Percentiles rank a stretch among this genome's conserved stretches.
Evolutionary conservation across 768 basidiomycete species (phyloP).

Genomic region (Lactifluus rugatus): DNA sequence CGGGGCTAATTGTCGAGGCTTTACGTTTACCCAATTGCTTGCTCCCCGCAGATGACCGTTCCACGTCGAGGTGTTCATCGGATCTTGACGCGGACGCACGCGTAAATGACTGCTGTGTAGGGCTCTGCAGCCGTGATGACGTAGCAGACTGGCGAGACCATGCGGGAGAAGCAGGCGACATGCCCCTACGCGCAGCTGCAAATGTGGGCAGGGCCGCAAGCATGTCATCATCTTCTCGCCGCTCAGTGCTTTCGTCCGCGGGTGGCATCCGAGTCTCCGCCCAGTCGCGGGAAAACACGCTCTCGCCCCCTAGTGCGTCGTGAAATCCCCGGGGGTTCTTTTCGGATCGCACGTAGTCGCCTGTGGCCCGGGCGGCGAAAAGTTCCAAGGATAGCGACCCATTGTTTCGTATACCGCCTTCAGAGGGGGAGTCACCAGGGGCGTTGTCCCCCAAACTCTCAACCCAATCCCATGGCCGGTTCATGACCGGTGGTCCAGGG

Average conservation of each 20-base stretch:
- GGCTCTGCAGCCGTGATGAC: constrained; percentile 36
- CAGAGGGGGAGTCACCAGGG: constrained; percentile 31
- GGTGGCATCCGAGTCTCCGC: constrained; percentile 52
- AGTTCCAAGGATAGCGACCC: constrained; percentile 63
- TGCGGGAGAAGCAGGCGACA: constrained; percentile 43
- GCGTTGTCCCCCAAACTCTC: constrained; percentile 61
- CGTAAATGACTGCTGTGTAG: constrained; percentile 29
- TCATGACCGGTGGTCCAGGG: constrained; percentile 45
- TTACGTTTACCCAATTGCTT: constrained; percentile 40
- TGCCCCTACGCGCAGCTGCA: constrained; percentile 32
- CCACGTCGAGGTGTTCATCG: constrained; percentile 33
- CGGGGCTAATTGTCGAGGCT: constrained; percentile 25
- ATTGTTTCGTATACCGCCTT: constrained; percentile 44
- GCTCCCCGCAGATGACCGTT: constrained; percentile 24
- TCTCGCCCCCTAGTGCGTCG: constrained; percentile 54
- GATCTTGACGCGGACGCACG: constrained; percentile 26
- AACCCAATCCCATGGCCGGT: constrained; percentile 83
- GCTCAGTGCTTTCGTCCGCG: constrained; percentile 27
- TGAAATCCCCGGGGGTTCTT: constrained; percentile 42
- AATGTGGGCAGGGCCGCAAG: constrained; percentile 25
- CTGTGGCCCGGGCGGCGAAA: constrained; percentile 57
- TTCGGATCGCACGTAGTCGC: constrained; percentile 34
- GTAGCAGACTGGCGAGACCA: constrained; percentile 29
- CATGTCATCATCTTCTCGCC: constrained; percentile 26
- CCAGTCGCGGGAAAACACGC: constrained; percentile 66